Base-by-base conservation (phyloP, 2,329 filamentous ascomycete genomes). In the Zalaria sp. region DNA sequence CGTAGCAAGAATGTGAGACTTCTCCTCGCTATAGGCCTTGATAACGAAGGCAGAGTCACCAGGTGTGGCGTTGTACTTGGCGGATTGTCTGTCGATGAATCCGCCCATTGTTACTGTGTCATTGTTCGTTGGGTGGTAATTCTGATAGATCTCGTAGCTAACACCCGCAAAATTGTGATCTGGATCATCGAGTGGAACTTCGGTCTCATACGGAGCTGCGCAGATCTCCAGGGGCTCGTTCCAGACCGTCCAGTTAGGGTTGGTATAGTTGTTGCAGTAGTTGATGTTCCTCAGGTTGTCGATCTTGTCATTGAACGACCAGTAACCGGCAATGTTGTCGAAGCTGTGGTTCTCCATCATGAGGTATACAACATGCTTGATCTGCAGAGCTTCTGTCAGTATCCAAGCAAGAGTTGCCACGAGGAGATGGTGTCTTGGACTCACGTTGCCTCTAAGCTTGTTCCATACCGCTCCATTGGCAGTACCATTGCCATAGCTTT, bases 321-420 rank as follows among this genome's bases (percentile, higher is more conserved):
- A 63, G 47, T 58, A 61, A 18, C 60, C 60, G 6, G 57, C 58
- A 29, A 63, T 60, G 48, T 62, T 64, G 48, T 64, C 60, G 41
- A 63, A 61, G 7, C 54, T 60, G 46, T 60, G 59, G 44, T 64
- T 64, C 46, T 62, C 59, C 47, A 60, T 52, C 41, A 60, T 60
- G 18, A 63, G 47, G 40, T 60, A 60, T 37, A 63, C 47, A 18
- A 62, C 57, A 34, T 53, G 46, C 44, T 53, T 51, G 45, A 53
- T 53, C 45, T 51, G 25, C 11, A n/a, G 7, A 37, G 27, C 2
- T 18, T 18, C 6, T 47, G 39, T 45, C 34, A 25, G 44, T 18
- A 18, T 18, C 35, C 5, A 46, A 42, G 11, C 28, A 10, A 11
- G 34, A 36, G n/a, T n/a, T 34, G 31, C 8, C 8, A 37, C 25